Conservation (phyloP, 2,329 filamentous ascomycete species). For the Cercospora berteroae region DNA sequence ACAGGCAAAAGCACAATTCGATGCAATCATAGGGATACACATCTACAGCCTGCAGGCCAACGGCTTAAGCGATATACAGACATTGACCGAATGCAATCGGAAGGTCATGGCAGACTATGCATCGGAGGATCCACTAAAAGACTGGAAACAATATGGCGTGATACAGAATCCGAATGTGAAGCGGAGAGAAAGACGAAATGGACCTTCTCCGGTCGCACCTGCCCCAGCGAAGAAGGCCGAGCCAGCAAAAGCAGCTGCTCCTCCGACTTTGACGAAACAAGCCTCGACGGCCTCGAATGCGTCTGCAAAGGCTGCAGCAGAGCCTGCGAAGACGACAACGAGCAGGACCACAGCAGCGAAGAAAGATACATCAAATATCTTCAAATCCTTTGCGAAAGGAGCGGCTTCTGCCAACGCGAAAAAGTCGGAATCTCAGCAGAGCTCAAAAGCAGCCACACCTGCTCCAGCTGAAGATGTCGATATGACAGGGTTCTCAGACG, state of each 20-base stretch:
- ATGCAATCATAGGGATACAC: constrained; percentile 74
- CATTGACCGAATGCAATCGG: constrained; percentile 67
- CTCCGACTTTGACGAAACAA: constrained; percentile 18
- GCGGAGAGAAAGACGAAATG: constrained; percentile 46
- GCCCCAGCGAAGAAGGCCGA: constrained; percentile 24
- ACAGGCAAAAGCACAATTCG: constrained; percentile 63
- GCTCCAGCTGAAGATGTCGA: constrained; percentile 36
- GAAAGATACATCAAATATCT: constrained; percentile 61
- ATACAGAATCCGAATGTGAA: constrained; percentile 71
- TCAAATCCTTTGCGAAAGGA: constrained; percentile 73
- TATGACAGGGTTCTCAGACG: constrained; percentile 45
- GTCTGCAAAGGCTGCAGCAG: constrained; percentile 26
- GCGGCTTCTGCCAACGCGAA: constrained; percentile 43
- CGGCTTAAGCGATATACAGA: constrained; percentile 64
- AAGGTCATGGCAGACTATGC: constrained; percentile 58
- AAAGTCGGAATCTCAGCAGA: constrained; percentile 42
- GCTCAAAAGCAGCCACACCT: constrained; percentile 38
- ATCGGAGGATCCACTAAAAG: constrained; percentile 59
- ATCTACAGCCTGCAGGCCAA: constrained; percentile 80
- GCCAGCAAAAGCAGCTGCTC: constrained; percentile 20
- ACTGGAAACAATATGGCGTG: constrained; percentile 65
- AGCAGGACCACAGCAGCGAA: constrained; percentile 50
- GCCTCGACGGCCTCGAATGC: constrained; percentile 23
- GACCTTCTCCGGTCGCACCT: constrained; percentile 40
- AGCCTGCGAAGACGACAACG: constrained; percentile 41